Base-by-base conservation (phyloP, 2,329 filamentous ascomycete species). In the Nigrospora osmanthi region DNA sequence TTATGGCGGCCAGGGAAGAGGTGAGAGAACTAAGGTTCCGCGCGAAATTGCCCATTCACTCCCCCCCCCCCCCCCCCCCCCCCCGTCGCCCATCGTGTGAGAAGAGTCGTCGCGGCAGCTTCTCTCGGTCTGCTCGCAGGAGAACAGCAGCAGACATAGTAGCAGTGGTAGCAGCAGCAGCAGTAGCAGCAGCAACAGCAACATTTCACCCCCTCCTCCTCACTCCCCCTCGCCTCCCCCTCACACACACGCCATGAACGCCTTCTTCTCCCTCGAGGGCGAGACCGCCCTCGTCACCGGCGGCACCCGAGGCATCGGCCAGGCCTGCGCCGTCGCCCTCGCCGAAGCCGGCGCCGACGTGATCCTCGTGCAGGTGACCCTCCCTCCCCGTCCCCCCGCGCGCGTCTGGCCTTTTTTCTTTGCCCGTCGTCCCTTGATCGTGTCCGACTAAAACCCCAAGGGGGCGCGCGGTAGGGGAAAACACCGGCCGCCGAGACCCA, bases 271-370 rank as follows among this genome's bases (percentile, higher is more conserved):
- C 2, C 69, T 81, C 33, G 58, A 73, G 47, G 74, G 72, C 54
- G 73, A 79, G 50, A 80, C 75, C 0, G 77, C 76, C 46, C 66
- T 80, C 47, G 55, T 81, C 49, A 81, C 77, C 1, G 77, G 77
- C 45, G 73, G 69, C 46, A 79, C 76, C 2, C 67, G 77, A 11
- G 77, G 77, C 52, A 81, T 80, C 46, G 77, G 77, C 35, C 71
- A 77, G 48, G 67, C 76, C 14, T 72, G 79, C 13, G 77, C 76
- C 33, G 59, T 81, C 47, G 77, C 68, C 15, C 70, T 81, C 17
- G 77, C 76, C 45, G 77, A 80, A 57, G 76, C 76, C 44, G 77
- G 77, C 30, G 76, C 76, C 43, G 74, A 80, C 54, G 63, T 80
- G 44, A 61, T 80, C 38, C 64, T 80, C 28, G 65, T 78, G 38